A percentile compares a stretch with the other conserved stretches of the same genome.
Evolutionary conservation across 108 stramenopile species (phyloP).

Genomic region (Skeletonema potamos): DNA sequence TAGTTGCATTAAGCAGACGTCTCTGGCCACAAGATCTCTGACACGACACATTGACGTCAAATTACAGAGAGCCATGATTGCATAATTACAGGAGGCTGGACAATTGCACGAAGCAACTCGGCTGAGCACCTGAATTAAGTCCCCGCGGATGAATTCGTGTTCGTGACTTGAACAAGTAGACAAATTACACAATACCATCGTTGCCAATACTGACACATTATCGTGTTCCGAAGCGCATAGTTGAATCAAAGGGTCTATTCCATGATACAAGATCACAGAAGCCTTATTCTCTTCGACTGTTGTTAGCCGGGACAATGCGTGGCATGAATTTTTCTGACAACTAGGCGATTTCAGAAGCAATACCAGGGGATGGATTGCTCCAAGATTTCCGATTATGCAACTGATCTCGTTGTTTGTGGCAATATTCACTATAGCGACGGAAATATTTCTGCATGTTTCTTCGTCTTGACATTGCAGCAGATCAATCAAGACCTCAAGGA

Average conservation of each 20-base stretch:
- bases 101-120: constrained; percentile 38
- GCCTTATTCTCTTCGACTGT: constrained; percentile 18
- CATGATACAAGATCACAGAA: constrained; percentile 5
- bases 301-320: constrained; percentile 33
- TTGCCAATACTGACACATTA: constrained; percentile 36
- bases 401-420: constrained; percentile 18
- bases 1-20: constrained; percentile 40
- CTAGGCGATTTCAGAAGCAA: constrained; percentile 12
- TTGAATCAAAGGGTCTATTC: constrained; percentile 22
- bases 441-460: constrained; percentile 23
- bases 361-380: constrained; percentile 16
- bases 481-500: constrained; percentile 11
- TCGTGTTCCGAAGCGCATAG: constrained; percentile 38
- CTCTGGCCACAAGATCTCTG: constrained; percentile 57
- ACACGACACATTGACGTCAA: constrained; percentile 48
- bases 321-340: constrained; percentile 13
- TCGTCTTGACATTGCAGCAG: constrained; percentile 37
- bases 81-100: constrained; percentile 46
- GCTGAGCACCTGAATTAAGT: constrained; percentile 51
- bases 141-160: constrained; percentile 48
- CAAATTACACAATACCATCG: constrained; percentile 79
- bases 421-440: constrained; percentile 20
- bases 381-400: constrained; percentile 7
- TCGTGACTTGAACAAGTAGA: constrained; percentile 53
- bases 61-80: constrained; percentile 72